phyloP scores from a whole-genome alignment of 306 rosid species.

The Malus orientalis region DNA sequence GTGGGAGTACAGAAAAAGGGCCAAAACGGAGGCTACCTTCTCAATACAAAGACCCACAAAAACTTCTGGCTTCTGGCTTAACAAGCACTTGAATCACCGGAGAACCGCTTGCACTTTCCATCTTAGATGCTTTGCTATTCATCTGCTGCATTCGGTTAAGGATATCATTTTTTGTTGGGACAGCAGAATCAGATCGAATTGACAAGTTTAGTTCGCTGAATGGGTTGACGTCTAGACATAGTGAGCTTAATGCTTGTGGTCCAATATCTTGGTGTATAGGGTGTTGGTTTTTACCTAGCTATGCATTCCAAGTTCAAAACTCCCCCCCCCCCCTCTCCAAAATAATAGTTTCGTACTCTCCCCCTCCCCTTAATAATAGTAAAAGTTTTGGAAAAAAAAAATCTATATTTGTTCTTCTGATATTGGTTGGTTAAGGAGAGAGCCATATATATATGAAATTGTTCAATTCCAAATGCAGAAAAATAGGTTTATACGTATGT shows the following conservation, averaged over 20 bases:
- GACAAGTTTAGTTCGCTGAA: not conserved
- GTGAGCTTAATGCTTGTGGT: not conserved
- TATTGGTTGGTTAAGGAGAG: not conserved
- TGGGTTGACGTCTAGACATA: not conserved
- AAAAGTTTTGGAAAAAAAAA: too few relatives aligned
- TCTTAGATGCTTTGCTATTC: not conserved
- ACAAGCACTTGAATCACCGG: not conserved
- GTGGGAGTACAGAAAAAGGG: constrained; percentile 77
- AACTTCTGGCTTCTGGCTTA: constrained; percentile 91
- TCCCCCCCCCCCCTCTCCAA: too few relatives aligned
- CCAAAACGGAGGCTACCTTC: constrained; percentile 73
- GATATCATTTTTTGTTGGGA: not conserved
- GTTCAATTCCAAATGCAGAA: not conserved
- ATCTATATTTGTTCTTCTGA: not conserved
- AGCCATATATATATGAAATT: not conserved
- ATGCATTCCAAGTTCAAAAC: too few relatives aligned
- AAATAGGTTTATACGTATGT: constrained; percentile 4
- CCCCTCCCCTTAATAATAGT: too few relatives aligned
- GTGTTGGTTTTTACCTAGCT: too few relatives aligned
- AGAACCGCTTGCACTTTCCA: too few relatives aligned
- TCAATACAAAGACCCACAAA: constrained; percentile 67
- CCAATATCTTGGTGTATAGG: too few relatives aligned
- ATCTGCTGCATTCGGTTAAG: not conserved
- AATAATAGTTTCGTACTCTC: too few relatives aligned
- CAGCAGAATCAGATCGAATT: not conserved